Evolutionary conservation across 768 basidiomycete genomes (phyloP).

Genomic region (Pluteus cervinus): DNA sequence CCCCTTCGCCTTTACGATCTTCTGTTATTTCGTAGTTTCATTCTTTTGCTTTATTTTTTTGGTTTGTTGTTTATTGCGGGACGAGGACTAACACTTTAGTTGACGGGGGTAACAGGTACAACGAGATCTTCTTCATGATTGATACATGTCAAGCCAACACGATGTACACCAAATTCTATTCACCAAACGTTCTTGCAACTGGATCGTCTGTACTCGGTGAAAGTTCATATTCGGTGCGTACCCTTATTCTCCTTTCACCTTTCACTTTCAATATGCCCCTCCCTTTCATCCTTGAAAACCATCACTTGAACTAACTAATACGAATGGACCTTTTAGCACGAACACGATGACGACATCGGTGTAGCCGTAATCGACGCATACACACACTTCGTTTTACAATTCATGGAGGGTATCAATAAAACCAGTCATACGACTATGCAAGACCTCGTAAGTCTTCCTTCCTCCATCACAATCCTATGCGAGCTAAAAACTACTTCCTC

Average conservation of each 20-base stretch:
- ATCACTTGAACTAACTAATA: no score
- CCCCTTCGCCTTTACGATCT: not conserved
- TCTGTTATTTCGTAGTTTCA: not conserved
- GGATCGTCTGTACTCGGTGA: slow-evolving; percentile 81
- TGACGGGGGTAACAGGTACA: slow-evolving; percentile 50
- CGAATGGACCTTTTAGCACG: no score
- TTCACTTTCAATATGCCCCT: no score
- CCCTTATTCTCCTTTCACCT: not conserved
- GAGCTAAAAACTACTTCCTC: not conserved
- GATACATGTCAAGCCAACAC: slow-evolving; percentile 98
- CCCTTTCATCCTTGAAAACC: no score
- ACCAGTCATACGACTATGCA: slow-evolving; percentile 75
- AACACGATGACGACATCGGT: slow-evolving; percentile 91
- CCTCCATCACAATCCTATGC: not conserved
- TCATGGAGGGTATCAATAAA: slow-evolving; percentile 90
- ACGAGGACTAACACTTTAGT: not conserved
- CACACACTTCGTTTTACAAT: slow-evolving; percentile 88
- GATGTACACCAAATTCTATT: slow-evolving; percentile 90
- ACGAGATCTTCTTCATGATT: slow-evolving; percentile 96
- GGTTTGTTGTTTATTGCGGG: no score
- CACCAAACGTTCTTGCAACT: slow-evolving; percentile 87
- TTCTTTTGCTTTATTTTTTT: not conserved
- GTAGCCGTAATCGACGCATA: slow-evolving; percentile 94
- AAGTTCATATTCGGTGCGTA: slow-evolving; percentile 86
- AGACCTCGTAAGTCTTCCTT: slow-evolving; percentile 60